phyloP scores from a whole-genome alignment of 2,329 filamentous ascomycete genomes.

The Aspergillus neoniger region DNA sequence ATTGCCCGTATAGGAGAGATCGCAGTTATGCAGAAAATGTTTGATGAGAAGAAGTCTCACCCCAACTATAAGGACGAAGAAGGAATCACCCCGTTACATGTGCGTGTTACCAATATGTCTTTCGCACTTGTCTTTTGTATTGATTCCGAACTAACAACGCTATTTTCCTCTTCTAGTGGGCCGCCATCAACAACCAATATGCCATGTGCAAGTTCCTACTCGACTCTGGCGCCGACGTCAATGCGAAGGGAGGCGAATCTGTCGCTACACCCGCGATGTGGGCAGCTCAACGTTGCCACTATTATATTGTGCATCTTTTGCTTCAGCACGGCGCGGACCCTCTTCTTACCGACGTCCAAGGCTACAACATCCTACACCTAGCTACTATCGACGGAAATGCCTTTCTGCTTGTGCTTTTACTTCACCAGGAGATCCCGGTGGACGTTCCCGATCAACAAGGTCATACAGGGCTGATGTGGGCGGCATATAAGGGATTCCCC shows the following conservation, averaged over 20 bases:
- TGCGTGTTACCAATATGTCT: conserved; percentile 49
- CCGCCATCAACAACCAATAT: conserved; percentile 97
- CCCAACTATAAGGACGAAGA: conserved; percentile 85
- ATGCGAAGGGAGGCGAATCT: conserved; percentile 93
- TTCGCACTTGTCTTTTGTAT: background rate
- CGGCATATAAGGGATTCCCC: conserved; percentile 94
- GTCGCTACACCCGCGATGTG: conserved; percentile 92
- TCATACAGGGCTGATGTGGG: conserved; percentile 97
- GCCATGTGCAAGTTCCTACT: conserved; percentile 95
- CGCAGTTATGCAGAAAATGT: conserved; percentile 81
- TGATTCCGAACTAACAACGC: conserved; percentile 11
- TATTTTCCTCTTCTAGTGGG: conserved; percentile 67
- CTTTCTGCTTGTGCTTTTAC: conserved; percentile 79
- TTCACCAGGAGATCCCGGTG: conserved; percentile 94
- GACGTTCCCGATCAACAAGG: conserved; percentile 87
- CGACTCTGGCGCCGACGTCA: conserved; percentile 82
- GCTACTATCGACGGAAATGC: conserved; percentile 97
- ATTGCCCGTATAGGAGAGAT: conserved; percentile 86
- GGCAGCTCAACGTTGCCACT: conserved; percentile 95
- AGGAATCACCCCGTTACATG: conserved; percentile 93
- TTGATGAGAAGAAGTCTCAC: conserved; percentile 77
- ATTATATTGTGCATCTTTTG: conserved; percentile 92
- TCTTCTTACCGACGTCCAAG: conserved; percentile 87
- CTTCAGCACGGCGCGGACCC: conserved; percentile 91
- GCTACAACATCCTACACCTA: conserved; percentile 96